These are phyloP conservation scores for Alternaria alternata DNA, from an alignment of 2,329 filamentous ascomycete species.

Conservation along the genomic window DNA sequence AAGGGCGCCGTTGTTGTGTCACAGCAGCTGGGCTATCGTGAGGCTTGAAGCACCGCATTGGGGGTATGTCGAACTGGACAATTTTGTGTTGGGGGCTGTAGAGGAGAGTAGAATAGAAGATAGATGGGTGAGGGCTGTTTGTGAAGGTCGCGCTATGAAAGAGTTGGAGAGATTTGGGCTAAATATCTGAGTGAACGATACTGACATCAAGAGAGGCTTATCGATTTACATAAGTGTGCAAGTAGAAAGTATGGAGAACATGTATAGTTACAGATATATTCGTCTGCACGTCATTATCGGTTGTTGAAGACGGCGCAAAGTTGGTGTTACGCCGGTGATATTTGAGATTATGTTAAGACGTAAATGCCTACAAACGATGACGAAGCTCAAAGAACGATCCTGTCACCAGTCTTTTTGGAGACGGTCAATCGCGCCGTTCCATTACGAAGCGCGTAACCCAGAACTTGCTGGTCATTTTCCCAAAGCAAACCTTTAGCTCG, in stretches of 20 bases:
- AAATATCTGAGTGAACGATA: neutral
- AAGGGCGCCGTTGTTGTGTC: constrained; percentile 5
- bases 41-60: constrained; percentile 7
- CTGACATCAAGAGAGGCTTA: neutral
- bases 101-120: neutral
- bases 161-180: neutral
- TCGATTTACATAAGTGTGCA: neutral
- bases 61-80: neutral
- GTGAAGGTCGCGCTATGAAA: neutral
- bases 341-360: neutral
- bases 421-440: neutral
- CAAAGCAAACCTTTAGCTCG: neutral
- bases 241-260: neutral
- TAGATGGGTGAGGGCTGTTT: neutral
- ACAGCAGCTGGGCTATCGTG: neutral
- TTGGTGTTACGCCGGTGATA: neutral
- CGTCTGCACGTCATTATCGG: neutral
- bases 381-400: neutral
- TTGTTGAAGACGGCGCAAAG: neutral
- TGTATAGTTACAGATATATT: neutral
- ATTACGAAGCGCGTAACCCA: neutral
- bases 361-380: neutral
- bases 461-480: neutral
- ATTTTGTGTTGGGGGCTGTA: neutral
- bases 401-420: neutral